Evolutionary conservation across 2,329 filamentous ascomycete species (phyloP), one percentile per base, ranked within the genome.

Genomic region (Cryphonectria nitschkei): DNA sequence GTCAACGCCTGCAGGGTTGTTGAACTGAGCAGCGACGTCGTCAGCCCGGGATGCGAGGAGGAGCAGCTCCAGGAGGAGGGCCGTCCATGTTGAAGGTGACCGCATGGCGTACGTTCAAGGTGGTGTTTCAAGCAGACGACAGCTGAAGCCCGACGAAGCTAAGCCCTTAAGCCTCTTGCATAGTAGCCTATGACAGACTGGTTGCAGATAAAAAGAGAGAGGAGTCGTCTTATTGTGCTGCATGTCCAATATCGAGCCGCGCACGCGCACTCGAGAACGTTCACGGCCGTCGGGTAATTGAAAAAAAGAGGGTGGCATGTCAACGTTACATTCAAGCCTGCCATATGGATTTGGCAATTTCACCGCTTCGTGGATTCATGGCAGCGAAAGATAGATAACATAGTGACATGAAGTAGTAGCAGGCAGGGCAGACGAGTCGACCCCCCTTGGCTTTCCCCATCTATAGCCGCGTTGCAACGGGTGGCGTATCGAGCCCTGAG

Each of bases 1-100:
- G 22, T 73, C 71, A 14, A 73, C 71, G 6, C 69, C 71, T 6
- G 69, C 7, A 41, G 72, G 72, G n/a, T 71, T 73, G 69, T 71
- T 71, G 67, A 73, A 73, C 52, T 71, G 68, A 26, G 72, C 72
- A 26, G 61, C 54, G 8, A 34, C 54, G 22, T 32, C 43, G 26
- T 2, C 26, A 7, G 43, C 16, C 39, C 54, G 43, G 39, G 22
- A 56, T 22, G 56, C 41, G 22, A 41, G 16, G 34, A 69, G 43
- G n/a, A 63, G 41, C 19, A 72, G 26, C 34, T 32, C 37, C 68
- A 68, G 19, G n/a, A 70, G 46, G 60, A 50, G n/a, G 26, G 26
- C 60, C 16, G 46, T 50, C 65, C 70, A 65, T 66, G 29, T 58
- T 22, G 9, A 66, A 13, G 2, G 46, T 50, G 52, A n/a, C 60